Percentiles rank a stretch among this genome's conserved stretches.
These are phyloP conservation scores for Clarkia xantiana DNA, from an alignment of 345 rosid genomes.

Conservation along the genomic window DNA sequence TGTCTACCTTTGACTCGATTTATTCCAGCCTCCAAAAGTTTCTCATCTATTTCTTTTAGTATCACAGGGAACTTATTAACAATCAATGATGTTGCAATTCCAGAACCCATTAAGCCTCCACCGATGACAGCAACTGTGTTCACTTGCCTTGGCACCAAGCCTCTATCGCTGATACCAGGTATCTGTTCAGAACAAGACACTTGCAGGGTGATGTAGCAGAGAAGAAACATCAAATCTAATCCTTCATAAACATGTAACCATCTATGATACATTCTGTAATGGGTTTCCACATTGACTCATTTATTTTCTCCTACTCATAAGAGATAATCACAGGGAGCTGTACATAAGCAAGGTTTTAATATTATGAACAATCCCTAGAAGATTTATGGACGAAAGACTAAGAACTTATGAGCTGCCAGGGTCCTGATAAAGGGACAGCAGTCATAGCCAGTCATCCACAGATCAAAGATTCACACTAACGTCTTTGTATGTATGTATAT, in stretches of 20 bases:
- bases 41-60: conserved; percentile 82
- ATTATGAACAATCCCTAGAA: too few species aligned
- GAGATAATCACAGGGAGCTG: too few species aligned
- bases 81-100: conserved; percentile 83
- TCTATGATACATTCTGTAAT: too few species aligned
- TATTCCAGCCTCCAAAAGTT: conserved; percentile 73
- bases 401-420: too few species aligned
- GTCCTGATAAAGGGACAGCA: too few species aligned
- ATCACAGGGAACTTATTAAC: conserved; percentile 69
- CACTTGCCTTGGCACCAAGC: conserved; percentile 57
- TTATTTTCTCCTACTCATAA: too few species aligned
- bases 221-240: neutral
- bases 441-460: too few species aligned
- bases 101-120: conserved; percentile 99
- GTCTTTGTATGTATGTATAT: too few species aligned
- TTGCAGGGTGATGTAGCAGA: neutral
- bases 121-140: conserved; percentile 85
- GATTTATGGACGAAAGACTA: too few species aligned
- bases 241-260: neutral
- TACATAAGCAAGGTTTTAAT: too few species aligned
- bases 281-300: too few species aligned
- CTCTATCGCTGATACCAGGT: conserved; percentile 79
- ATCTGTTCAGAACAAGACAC: conserved; percentile 26
- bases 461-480: too few species aligned
- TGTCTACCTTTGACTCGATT: conserved; percentile 83